These are phyloP conservation scores for Solidago caesia DNA, from an alignment of 129 eudicot species.

Conservation along the genomic window DNA sequence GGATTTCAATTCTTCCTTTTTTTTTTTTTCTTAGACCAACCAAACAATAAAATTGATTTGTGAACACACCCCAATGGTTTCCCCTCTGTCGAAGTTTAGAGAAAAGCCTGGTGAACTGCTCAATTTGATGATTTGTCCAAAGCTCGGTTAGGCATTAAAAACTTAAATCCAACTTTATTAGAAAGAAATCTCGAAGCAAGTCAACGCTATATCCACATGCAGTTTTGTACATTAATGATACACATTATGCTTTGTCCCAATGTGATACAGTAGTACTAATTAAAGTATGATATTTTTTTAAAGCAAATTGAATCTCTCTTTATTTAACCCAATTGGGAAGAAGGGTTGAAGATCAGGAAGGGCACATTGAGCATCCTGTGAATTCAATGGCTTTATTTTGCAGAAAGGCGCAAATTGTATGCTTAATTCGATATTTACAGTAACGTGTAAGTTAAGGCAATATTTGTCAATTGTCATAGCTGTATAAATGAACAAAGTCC, in stretches of 20 bases:
- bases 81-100: too few species aligned
- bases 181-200: too few species aligned
- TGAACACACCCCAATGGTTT: too few species aligned
- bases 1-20: too few species aligned
- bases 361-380: constrained; percentile 33
- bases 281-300: constrained; percentile 4
- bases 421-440: background rate
- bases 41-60: too few species aligned
- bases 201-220: constrained; percentile 23
- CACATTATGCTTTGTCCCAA: constrained; percentile 21
- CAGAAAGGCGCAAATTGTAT: constrained; percentile 18
- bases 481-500: background rate
- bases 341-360: constrained; percentile 16
- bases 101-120: too few species aligned
- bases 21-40: too few species aligned
- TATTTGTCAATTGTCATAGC: background rate
- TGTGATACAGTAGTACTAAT: background rate
- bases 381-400: constrained; percentile 22
- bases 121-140: too few species aligned
- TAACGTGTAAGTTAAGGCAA: constrained; percentile 18
- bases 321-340: constrained; percentile 20
- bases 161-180: too few species aligned
- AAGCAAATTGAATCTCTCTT: constrained; percentile 24
- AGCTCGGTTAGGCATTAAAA: too few species aligned
- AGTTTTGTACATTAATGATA: constrained; percentile 12